A percentile compares a stretch with the other conserved stretches of the same genome.
Evolutionary conservation across 2,329 filamentous ascomycete genomes (phyloP).

Genomic region (Fusarium abutilonis): DNA sequence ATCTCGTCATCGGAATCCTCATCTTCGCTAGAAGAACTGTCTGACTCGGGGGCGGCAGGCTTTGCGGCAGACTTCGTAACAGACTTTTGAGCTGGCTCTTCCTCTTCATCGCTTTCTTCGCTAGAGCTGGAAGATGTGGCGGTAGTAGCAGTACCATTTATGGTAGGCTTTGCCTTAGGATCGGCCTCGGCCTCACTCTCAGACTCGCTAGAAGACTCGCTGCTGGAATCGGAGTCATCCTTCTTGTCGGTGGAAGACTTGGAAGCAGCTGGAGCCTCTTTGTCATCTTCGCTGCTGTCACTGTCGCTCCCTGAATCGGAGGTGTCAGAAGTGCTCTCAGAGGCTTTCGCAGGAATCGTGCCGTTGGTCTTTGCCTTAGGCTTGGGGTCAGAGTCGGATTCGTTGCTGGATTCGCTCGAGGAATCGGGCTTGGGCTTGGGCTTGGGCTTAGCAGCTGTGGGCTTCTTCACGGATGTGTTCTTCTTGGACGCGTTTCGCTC

Average conservation of each 20-base stretch:
- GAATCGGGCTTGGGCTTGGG: constrained; percentile 35
- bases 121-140: constrained; percentile 39
- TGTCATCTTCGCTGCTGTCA: constrained; percentile 44
- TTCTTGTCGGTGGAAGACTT: constrained; percentile 30
- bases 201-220: constrained; percentile 43
- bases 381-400: constrained; percentile 46
- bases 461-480: constrained; percentile 28
- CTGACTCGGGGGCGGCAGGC: constrained; percentile 24
- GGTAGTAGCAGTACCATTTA: constrained; percentile 25
- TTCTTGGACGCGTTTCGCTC: constrained; percentile 49
- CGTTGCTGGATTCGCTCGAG: constrained; percentile 43
- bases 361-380: constrained; percentile 39
- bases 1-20: constrained; percentile 47
- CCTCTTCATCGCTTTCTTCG: constrained; percentile 40
- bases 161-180: constrained; percentile 30
- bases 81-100: constrained; percentile 32
- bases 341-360: constrained; percentile 18
- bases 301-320: constrained; percentile 47
- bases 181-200: constrained; percentile 45
- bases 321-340: constrained; percentile 41
- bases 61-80: constrained; percentile 26
- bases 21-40: constrained; percentile 41
- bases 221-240: constrained; percentile 36
- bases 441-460: constrained; percentile 31
- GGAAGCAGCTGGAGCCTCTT: constrained; percentile 20